Percentiles rank a stretch among this genome's conserved stretches.
Evolutionary conservation across 2,329 filamentous ascomycete genomes (phyloP).

Genomic region (Neonectria magnoliae): DNA sequence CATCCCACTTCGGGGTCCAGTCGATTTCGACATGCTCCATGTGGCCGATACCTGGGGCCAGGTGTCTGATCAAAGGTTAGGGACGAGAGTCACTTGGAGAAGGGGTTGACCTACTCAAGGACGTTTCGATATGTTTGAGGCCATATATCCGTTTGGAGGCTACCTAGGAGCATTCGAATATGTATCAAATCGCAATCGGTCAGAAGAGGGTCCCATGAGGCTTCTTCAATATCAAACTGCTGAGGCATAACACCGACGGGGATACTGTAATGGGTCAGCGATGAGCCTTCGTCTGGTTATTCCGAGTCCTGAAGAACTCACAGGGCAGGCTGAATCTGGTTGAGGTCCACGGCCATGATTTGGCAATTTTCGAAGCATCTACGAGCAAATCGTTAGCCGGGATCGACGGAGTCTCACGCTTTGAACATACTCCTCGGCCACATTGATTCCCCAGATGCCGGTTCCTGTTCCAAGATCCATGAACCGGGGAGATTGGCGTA

Average conservation of each 20-base stretch:
- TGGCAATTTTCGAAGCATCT: conserved; percentile 41
- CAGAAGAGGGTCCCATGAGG: conserved; percentile 63
- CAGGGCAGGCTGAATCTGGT: conserved; percentile 53
- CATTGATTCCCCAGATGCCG: conserved; percentile 90
- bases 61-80: conserved; percentile 63
- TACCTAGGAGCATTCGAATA: conserved; percentile 80
- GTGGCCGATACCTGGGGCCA: conserved; percentile 78
- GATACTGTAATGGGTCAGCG: conserved; percentile 63
- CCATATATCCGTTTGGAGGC: conserved; percentile 76
- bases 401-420: background rate
- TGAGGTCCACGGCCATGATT: conserved; percentile 53
- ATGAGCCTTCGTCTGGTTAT: background rate
- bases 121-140: conserved; percentile 76
- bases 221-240: conserved; percentile 80
- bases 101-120: conserved; percentile 63
- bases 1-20: conserved; percentile 77
- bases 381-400: conserved; percentile 8
- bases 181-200: conserved; percentile 83
- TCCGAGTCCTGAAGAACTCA: conserved; percentile 36
- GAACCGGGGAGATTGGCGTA: conserved; percentile 50
- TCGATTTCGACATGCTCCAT: conserved; percentile 94
- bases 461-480: conserved; percentile 84
- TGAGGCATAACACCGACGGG: conserved; percentile 66
- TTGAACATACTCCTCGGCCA: conserved; percentile 72
- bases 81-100: background rate